Evolutionary conservation across 345 rosid species (phyloP), one percentile per base, ranked within the genome.

Genomic region (Eucalyptus shirleyi): DNA sequence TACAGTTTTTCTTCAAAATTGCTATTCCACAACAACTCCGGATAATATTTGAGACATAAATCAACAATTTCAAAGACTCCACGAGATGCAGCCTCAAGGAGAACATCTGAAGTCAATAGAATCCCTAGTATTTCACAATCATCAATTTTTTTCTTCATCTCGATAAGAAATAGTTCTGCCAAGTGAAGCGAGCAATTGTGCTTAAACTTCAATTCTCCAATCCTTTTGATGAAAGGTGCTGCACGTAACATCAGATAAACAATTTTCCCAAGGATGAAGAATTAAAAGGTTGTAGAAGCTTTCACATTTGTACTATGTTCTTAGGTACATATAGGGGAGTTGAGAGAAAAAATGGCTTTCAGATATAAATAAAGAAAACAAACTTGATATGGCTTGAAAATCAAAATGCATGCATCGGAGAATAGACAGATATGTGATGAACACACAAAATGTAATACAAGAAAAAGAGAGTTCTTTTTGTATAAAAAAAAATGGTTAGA

Each of bases 1-100:
- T 1, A 0, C 0, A 69, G 24, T 5, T 34, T 0, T 5, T 0
- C 0, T 34, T 2, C 6, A 6, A 69, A 18, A 18, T 18, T 1
- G 3, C 2, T 0, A 18, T 69, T 12, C 81, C 81, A 69, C 44
- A 69, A 5, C 44, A 34, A 69, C 81, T 69, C 81, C 5, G 44
- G 44, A 69, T 5, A 69, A 34, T 3, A 1, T 18, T 9, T 9
- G 3, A 69, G 4, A 5, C 7, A 34, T 34, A 69, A 69, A 34
- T 34, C 44, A 26, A 34, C 44, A 69, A 69, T 69, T 34, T 69
- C 81, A 18, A 1, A 9, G 81, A 34, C 2, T 69, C 81, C 81
- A 2, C 6, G 13, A 9, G 26, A 18, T 9, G 44, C 26, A 34
- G 81, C 26, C 7, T 69, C 7, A 69, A 69, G 12, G 7, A 34